These are phyloP conservation scores for Puccinia coronata DNA, from an alignment of 1,284 basidiomycete species.

Conservation along the genomic window DNA sequence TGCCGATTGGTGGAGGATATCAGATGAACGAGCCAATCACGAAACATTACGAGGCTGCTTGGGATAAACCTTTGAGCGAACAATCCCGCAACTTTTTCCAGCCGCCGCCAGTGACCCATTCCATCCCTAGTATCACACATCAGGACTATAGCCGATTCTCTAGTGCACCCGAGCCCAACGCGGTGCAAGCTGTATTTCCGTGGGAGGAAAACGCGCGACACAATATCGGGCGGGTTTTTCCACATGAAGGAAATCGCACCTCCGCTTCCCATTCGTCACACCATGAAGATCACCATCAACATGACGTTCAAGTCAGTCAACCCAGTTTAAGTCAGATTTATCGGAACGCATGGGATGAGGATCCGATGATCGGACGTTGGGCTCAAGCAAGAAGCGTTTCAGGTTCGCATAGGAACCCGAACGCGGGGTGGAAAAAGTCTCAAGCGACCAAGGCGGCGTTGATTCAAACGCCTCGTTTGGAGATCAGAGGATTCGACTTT, in stretches of 20 bases:
- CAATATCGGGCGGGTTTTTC: slow-evolving; percentile 73
- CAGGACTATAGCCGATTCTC: slow-evolving; percentile 62
- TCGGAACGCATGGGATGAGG: slow-evolving; percentile 48
- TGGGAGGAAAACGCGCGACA: slow-evolving; percentile 76
- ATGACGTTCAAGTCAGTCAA: not conserved
- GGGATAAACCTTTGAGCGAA: slow-evolving; percentile 60
- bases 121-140: slow-evolving; percentile 57
- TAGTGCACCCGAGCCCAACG: slow-evolving; percentile 67
- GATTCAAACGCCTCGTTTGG: slow-evolving; percentile 42
- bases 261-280: not conserved
- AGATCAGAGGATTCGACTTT: slow-evolving; percentile 26
- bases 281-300: not conserved
- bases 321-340: slow-evolving; percentile 39
- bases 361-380: slow-evolving; percentile 36
- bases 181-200: slow-evolving; percentile 81
- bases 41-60: slow-evolving; percentile 61
- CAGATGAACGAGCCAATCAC: slow-evolving; percentile 62
- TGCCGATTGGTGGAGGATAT: slow-evolving; percentile 61
- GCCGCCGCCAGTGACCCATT: slow-evolving; percentile 61
- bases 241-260: slow-evolving; percentile 59
- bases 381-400: slow-evolving; percentile 18
- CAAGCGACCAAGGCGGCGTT: slow-evolving; percentile 16
- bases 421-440: not conserved
- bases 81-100: slow-evolving; percentile 64
- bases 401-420: not conserved